Evolutionary conservation across 148 eudicot genomes (phyloP).

Genomic region (Fagopyrum tataricum): DNA sequence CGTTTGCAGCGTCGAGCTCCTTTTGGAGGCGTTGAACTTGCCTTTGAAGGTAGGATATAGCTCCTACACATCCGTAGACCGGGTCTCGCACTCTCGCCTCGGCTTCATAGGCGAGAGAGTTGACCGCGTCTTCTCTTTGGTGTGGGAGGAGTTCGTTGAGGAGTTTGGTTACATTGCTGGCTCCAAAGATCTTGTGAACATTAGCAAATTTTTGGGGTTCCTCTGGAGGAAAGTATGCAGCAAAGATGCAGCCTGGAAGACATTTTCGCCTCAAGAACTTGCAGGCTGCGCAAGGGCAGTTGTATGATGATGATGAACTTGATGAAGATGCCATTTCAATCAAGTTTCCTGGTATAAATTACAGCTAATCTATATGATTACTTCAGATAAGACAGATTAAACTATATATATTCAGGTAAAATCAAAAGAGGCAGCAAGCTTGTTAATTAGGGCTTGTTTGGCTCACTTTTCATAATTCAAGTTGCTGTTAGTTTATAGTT

Average conservation of each 20-base stretch:
- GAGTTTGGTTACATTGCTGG: slow-evolving; percentile 72
- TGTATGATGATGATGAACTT: slow-evolving; percentile 41
- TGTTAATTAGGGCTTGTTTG: not conserved
- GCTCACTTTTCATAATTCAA: too few relatives aligned
- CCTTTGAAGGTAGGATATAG: slow-evolving; percentile 63
- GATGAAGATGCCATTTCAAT: slow-evolving; percentile 51
- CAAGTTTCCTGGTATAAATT: not conserved
- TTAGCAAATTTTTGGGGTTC: slow-evolving; percentile 81
- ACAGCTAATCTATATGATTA: not conserved
- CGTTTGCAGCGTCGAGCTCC: slow-evolving; percentile 72
- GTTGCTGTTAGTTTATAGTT: too few relatives aligned
- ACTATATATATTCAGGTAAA: too few relatives aligned
- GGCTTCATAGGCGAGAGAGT: slow-evolving; percentile 78
- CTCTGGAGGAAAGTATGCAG: slow-evolving; percentile 79
- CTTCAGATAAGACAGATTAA: too few relatives aligned
- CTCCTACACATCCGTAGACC: slow-evolving; percentile 75
- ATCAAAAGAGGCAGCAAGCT: too few relatives aligned
- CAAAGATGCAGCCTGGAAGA: slow-evolving; percentile 73
- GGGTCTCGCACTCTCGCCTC: slow-evolving; percentile 80
- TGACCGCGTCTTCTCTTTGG: slow-evolving; percentile 74
- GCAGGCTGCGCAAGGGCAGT: slow-evolving; percentile 83
- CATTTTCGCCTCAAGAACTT: slow-evolving; percentile 77
- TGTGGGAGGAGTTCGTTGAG: slow-evolving; percentile 78
- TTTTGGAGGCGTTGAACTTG: slow-evolving; percentile 69
- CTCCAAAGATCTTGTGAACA: slow-evolving; percentile 86